Evolutionary conservation across 345 rosid genomes (phyloP).

Genomic region (Pugionium cornutum): DNA sequence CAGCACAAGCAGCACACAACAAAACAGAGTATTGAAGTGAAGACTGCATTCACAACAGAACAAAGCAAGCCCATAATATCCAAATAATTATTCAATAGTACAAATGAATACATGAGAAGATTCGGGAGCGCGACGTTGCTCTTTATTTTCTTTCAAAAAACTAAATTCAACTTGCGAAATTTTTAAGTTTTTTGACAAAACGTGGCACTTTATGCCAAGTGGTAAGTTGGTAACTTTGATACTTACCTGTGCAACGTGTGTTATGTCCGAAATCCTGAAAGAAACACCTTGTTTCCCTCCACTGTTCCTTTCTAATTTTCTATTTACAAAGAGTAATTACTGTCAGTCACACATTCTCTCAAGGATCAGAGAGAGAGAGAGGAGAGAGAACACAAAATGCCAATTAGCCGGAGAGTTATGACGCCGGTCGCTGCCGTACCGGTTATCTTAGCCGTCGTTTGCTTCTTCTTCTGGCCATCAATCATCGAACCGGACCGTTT

Average conservation of each 20-base stretch:
- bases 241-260: neutral
- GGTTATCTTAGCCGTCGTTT: conserved; percentile 25
- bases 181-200: too few relatives aligned
- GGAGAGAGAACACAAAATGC: conserved; percentile 1
- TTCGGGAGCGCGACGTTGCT: too few relatives aligned
- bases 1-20: too few relatives aligned
- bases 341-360: neutral
- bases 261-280: neutral
- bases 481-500: conserved; percentile 25
- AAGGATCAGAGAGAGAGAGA: neutral
- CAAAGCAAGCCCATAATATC: too few relatives aligned
- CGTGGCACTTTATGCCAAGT: neutral
- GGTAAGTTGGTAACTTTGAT: neutral
- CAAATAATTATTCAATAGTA: too few relatives aligned
- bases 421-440: conserved; percentile 9
- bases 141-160: too few relatives aligned
- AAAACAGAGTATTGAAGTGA: too few relatives aligned
- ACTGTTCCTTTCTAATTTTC: too few relatives aligned
- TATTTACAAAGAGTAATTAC: neutral
- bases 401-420: conserved; percentile 20
- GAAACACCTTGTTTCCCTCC: too few relatives aligned
- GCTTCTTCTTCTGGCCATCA: conserved; percentile 27
- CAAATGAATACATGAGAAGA: too few relatives aligned
- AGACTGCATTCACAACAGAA: too few relatives aligned
- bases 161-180: too few relatives aligned